phyloP scores from a whole-genome alignment of 2,329 filamentous ascomycete species.

The Monosporascus cannonballus region DNA sequence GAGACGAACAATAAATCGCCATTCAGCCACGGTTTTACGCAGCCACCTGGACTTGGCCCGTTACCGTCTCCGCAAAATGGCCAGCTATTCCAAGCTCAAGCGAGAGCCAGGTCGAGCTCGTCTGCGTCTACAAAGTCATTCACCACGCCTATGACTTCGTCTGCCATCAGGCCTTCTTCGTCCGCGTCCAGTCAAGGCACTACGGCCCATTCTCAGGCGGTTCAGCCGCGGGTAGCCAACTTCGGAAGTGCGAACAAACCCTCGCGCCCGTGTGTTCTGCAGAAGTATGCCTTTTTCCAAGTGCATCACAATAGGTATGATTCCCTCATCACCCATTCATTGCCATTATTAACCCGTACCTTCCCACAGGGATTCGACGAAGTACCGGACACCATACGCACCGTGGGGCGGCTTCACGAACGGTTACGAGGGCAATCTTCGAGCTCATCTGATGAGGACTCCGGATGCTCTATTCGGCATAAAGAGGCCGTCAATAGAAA shows the following conservation, averaged over 20 bases:
- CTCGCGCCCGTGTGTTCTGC: constrained; percentile 33
- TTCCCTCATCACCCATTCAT: background rate
- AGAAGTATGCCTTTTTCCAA: constrained; percentile 54
- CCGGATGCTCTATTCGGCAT: constrained; percentile 31
- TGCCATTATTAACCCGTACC: constrained; percentile 10
- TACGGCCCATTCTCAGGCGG: constrained; percentile 7
- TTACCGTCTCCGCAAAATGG: constrained; percentile 28
- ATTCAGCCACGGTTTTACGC: constrained; percentile 28
- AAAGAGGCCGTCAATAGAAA: constrained; percentile 16
- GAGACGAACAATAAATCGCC: constrained; percentile 25
- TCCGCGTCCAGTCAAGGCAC: constrained; percentile 26
- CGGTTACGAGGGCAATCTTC: constrained; percentile 49
- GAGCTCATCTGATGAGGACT: constrained; percentile 38
- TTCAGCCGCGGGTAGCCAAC: constrained; percentile 17
- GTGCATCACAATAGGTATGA: constrained; percentile 52
- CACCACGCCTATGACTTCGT: constrained; percentile 29
- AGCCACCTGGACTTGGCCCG: constrained; percentile 25
- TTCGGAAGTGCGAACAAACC: constrained; percentile 13
- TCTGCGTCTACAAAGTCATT: constrained; percentile 25
- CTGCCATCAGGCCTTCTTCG: constrained; percentile 29
- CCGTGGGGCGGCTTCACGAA: constrained; percentile 54
- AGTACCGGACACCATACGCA: constrained; percentile 56
- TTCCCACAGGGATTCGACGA: constrained; percentile 42
- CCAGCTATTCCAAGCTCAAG: constrained; percentile 27
- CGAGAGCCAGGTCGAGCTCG: constrained; percentile 25